Base-by-base conservation (phyloP, 1,139 yeast species). In the Scheffersomyces illinoinensis region DNA sequence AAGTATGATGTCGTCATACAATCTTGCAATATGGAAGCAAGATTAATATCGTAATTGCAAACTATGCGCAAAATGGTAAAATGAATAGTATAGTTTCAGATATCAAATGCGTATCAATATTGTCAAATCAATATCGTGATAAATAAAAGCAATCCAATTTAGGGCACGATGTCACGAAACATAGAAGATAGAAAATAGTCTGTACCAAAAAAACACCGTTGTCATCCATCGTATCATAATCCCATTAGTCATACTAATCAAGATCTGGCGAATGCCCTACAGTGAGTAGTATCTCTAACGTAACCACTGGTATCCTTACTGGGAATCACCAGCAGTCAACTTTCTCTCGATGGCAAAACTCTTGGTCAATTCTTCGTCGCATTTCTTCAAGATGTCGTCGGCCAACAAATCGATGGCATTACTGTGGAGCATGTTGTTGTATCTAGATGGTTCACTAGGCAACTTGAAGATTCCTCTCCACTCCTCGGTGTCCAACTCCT, bases 401-500 rank as follows among this genome's bases (percentile, higher is more conserved):
- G 93, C 89, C 68, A 86, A 85, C 65, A 84, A 86, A 71, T 87
- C 88, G 65, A 90, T 86, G 70, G 90, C 87, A 59, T 89, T 87
- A 60, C 90, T 84, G 66, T 86, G 82, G 64, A 91, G 82, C 77
- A 91, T 78, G 73, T 88, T 89, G 68, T 90, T 93, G 66, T 86
- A 85, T 69, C 95, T 83, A 46, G 92, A 86, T 54, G 96, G 96
- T 72, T 89, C 93, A 56, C 76, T 83, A 43, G 96, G 93, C 64
- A 89, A 83, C 73, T 83, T 87, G 79, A 87, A 89, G 51, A 85
- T 75, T 53, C 83, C 73, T 70, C 83, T 85, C 93, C 93, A 90
- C 69, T 88, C 93, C 57, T 77, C 79, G 54, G 87, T 85, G 64
- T 83, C 84, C 67, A 81, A 75, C 61, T 84, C 85, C 54, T 83